Evolutionary conservation across 2,329 filamentous ascomycete species (phyloP), one percentile per base, ranked within the genome.

Genomic region (Alternaria brassicicola): DNA sequence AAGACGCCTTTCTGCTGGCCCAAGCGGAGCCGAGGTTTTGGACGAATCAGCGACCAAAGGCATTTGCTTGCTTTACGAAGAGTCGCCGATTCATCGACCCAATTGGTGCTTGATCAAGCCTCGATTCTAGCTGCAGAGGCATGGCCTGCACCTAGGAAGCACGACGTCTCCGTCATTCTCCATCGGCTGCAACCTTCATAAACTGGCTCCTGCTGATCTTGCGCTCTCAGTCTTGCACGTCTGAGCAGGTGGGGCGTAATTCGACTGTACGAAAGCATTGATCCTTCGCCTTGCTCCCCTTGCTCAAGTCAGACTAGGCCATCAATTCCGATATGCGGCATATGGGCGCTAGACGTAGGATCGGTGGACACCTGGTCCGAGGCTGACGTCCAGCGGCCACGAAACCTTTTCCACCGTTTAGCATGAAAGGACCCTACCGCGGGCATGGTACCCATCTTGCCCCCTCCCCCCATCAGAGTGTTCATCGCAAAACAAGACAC

Each of bases 271-370:
- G 48, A 62, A 53, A 25, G 50, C 59, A 63, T 59, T 52, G 42
- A 48, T 61, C 63, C 54, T 59, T 52, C 61, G 59, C 60, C 56
- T 63, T 35, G 48, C 64, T 52, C 61, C 59, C 60, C 56, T 63
- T 35, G 48, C 64, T 51, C 36, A 57, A 42, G 53, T 52, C 55
- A 42, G 19, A 38, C 69, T 69, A 66, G 63, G 65, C 64, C 46
- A 38, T 58, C 49, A 50, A 15, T 46, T 62, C 66, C 57, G 61
- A 63, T 66, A 62, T 60, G 52, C 62, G 59, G 66, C 59, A 67
- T 57, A 66, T 68, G 66, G 67, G 65, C 62, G 62, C 63, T 65
- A 61, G 58, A 61, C 62, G 67, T 75, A 66, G 76, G 70, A 75
- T 63, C 67, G 73, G 74, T 66, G 58, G 53, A 57, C 51, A 52